phyloP scores from a whole-genome alignment of 345 rosid species.

The Populus davidiana region DNA sequence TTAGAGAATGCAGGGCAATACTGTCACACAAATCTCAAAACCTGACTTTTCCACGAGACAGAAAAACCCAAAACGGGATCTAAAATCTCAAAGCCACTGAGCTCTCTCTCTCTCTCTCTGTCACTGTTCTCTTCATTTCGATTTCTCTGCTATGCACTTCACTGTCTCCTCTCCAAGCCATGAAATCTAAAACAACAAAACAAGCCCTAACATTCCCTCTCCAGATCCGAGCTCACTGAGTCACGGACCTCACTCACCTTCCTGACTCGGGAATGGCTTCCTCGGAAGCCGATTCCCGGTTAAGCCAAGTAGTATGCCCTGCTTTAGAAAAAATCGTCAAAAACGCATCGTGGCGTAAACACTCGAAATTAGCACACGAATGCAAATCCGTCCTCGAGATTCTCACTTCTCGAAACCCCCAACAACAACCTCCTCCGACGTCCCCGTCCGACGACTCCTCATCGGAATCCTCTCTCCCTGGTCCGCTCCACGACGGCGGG shows the following conservation, averaged over 20 bases:
- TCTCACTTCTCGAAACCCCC: constrained; percentile 44
- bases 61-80: constrained; percentile 34
- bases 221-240: constrained; percentile 42
- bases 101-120: not conserved
- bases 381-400: constrained; percentile 83
- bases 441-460: constrained; percentile 45
- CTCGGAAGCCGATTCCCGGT: constrained; percentile 98
- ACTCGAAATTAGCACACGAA: constrained; percentile 89
- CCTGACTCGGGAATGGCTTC: constrained; percentile 94
- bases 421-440: constrained; percentile 31
- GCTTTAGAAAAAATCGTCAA: constrained; percentile 83
- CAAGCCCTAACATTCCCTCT: not conserved
- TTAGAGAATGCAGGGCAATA: constrained; percentile 19
- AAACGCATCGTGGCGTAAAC: constrained; percentile 97
- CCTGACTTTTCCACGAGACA: constrained; percentile 17
- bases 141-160: not conserved
- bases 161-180: not conserved
- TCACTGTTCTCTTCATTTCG: not conserved
- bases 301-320: constrained; percentile 65
- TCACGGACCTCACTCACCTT: constrained; percentile 22
- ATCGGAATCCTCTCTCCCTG: constrained; percentile 57
- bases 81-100: constrained; percentile 32
- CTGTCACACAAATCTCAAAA: constrained; percentile 14
- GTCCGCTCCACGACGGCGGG: constrained; percentile 85
- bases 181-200: constrained; percentile 1